These are phyloP conservation scores for Oryza coarctata DNA, from an alignment of 176 grass and related monocot genomes.

Conservation along the genomic window DNA sequence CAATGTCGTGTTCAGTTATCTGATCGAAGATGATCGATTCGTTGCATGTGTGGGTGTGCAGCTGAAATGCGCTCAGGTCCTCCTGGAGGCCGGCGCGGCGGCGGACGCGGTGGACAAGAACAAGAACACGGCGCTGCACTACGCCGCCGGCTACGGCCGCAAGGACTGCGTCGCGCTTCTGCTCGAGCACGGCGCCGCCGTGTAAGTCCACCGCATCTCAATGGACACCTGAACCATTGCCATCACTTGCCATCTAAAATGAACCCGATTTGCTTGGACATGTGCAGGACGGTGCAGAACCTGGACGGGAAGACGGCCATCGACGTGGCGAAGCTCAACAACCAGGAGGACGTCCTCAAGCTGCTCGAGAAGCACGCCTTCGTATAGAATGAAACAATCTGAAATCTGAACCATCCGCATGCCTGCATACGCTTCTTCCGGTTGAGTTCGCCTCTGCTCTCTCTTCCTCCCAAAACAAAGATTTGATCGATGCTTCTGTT, in stretches of 20 bases:
- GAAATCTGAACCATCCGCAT: neutral
- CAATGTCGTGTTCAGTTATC: neutral
- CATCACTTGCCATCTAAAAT: neutral
- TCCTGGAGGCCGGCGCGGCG: conserved; percentile 62
- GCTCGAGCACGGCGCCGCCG: conserved; percentile 65
- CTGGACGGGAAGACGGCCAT: conserved; percentile 86
- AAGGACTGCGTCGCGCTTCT: conserved; percentile 82
- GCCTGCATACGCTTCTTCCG: neutral
- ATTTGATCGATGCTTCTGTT: neutral
- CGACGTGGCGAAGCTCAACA: conserved; percentile 89
- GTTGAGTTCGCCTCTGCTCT: neutral
- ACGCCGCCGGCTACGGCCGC: conserved; percentile 85
- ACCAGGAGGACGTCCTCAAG: conserved; percentile 85
- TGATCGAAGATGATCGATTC: neutral
- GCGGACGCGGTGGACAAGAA: conserved; percentile 85
- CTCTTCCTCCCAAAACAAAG: neutral
- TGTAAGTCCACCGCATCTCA: conserved; percentile 50
- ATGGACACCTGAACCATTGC: too few species aligned
- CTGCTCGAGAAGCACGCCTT: conserved; percentile 94
- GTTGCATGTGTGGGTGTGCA: neutral
- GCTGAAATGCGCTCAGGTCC: conserved; percentile 62
- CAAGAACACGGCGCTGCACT: conserved; percentile 89
- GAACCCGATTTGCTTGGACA: neutral
- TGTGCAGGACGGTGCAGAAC: conserved; percentile 68
- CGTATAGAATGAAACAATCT: conserved; percentile 30